Evolutionary conservation across 2,329 filamentous ascomycete genomes (phyloP).

Genomic region (Arthrobotrys sphaeroides): DNA sequence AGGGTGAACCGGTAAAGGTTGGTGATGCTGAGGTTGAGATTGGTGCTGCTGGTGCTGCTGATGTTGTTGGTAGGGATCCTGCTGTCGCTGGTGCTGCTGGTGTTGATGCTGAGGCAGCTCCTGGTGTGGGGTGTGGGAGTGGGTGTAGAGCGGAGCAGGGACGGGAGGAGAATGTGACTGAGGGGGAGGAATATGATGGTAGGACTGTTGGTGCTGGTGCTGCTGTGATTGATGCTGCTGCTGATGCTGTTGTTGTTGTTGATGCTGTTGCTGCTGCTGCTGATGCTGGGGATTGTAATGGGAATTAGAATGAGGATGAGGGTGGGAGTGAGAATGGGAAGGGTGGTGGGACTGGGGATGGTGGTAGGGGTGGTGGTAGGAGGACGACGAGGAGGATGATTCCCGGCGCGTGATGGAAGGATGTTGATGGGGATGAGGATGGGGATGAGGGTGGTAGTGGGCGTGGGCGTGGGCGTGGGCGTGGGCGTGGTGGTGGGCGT

Average conservation of each 20-base stretch:
- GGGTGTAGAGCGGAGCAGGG: slow-evolving; percentile 3
- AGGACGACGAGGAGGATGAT: background rate
- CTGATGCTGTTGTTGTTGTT: slow-evolving; percentile 12
- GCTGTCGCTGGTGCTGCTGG: slow-evolving; percentile 29
- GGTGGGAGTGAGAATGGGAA: background rate
- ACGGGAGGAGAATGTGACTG: background rate
- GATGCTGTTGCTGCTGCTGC: slow-evolving; percentile 11
- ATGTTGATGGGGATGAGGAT: no score
- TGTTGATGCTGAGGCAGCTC: slow-evolving; percentile 5
- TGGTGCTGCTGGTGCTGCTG: slow-evolving; percentile 34
- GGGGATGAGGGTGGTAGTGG: no score
- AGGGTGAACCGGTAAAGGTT: background rate
- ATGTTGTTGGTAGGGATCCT: slow-evolving; percentile 13
- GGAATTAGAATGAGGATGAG: background rate
- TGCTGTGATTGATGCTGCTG: background rate
- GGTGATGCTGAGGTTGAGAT: background rate
- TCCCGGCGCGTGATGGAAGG: slow-evolving; percentile 31
- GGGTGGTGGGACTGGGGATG: background rate
- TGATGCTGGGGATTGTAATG: background rate
- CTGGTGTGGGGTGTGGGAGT: slow-evolving; percentile 4
- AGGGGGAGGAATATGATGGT: slow-evolving; percentile 28
- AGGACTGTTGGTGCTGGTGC: slow-evolving; percentile 25
- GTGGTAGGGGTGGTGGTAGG: slow-evolving; percentile 5
- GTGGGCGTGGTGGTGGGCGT: slow-evolving; percentile 4
- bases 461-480: background rate